These are phyloP conservation scores for Cercophora samala DNA, from an alignment of 495 filamentous ascomycete species.

Conservation along the genomic window DNA sequence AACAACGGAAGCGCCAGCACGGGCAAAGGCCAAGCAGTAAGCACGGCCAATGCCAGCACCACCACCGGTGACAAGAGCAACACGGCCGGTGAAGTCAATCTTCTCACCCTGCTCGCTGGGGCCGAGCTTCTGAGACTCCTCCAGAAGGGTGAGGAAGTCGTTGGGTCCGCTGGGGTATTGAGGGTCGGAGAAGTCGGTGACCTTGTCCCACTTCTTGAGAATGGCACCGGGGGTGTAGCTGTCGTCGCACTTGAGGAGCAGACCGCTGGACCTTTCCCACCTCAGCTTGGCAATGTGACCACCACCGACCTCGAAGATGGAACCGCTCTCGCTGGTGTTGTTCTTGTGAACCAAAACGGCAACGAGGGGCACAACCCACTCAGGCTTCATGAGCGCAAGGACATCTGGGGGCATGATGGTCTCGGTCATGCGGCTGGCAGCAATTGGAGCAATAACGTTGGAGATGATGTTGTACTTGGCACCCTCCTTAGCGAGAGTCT, in stretches of 20 bases:
- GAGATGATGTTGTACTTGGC: slow-evolving; percentile 96
- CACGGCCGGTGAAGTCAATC: slow-evolving; percentile 84
- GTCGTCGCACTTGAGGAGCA: slow-evolving; percentile 84
- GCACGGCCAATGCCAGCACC: slow-evolving; percentile 90
- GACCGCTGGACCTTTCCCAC: slow-evolving; percentile 93
- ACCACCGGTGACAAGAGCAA: slow-evolving; percentile 89
- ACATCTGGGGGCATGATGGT: slow-evolving; percentile 97
- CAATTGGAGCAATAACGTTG: slow-evolving; percentile 96
- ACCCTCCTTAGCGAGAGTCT: slow-evolving; percentile 96
- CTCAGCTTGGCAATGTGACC: slow-evolving; percentile 90
- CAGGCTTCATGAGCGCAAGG: slow-evolving; percentile 82
- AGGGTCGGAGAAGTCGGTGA: slow-evolving; percentile 82
- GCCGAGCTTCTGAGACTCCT: slow-evolving; percentile 76
- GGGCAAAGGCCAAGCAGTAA: slow-evolving; percentile 89
- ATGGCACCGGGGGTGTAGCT: slow-evolving; percentile 85
- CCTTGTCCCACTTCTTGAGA: slow-evolving; percentile 80
- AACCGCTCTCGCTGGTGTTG: slow-evolving; percentile 78
- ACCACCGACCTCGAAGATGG: slow-evolving; percentile 91
- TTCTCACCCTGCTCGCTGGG: slow-evolving; percentile 72
- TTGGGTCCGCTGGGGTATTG: slow-evolving; percentile 82
- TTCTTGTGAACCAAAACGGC: slow-evolving; percentile 85
- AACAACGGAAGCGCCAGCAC: slow-evolving; percentile 82
- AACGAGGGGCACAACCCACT: slow-evolving; percentile 94
- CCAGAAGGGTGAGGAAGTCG: slow-evolving; percentile 83
- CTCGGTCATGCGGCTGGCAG: slow-evolving; percentile 94